Evolutionary conservation across 2,329 filamentous ascomycete genomes (phyloP), one percentile per base, ranked within the genome.

Genomic region (Drechslerella coelobrocha): DNA sequence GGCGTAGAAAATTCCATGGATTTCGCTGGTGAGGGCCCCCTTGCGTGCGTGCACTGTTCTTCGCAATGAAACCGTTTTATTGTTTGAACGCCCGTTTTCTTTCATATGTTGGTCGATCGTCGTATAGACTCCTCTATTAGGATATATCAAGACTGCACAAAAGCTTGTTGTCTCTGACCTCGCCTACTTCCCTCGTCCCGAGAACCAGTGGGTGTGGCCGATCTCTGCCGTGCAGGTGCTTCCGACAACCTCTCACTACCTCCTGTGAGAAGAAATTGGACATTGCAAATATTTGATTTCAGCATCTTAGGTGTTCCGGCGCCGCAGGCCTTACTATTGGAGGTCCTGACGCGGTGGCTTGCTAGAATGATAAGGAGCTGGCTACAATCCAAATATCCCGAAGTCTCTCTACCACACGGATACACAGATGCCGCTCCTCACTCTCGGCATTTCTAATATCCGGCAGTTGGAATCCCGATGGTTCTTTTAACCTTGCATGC

Each of bases 61-160:
- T 31, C 29, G n/a, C n/a, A 45, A 45, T 45, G 41, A 45, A 23
- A 45, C 34, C 34, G 34, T 39, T 39, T 6, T 39, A 39, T 39
- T 39, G 41, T 17, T 21, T 31, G 6, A 31, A 31, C 10, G 41
- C 19, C 17, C 10, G 3, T 21, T 45, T 23, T 5, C 9, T 45
- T 19, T 21, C 4, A 21, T 17, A 4, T 17, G 19, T 19, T 23
- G 41, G 4, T 23, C 41, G 8, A 19, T 45, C 14, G 14, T 45
- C 41, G 19, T 45, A 19, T 45, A 6, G 8, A 45, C 3, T n/a
- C n/a, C 37, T 14, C 41, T 8, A 45, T 19, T 45, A 3, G 10
- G 19, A 21, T 19, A n/a, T n/a, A 9, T 23, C 19, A 23, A 45
- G 17, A 5, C 41, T 21, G 4, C 41, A 6, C 17, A 10, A 19